These are phyloP conservation scores for Ettlia oleoabundans DNA, from an alignment of 139 green algal genomes.

Conservation along the genomic window DNA sequence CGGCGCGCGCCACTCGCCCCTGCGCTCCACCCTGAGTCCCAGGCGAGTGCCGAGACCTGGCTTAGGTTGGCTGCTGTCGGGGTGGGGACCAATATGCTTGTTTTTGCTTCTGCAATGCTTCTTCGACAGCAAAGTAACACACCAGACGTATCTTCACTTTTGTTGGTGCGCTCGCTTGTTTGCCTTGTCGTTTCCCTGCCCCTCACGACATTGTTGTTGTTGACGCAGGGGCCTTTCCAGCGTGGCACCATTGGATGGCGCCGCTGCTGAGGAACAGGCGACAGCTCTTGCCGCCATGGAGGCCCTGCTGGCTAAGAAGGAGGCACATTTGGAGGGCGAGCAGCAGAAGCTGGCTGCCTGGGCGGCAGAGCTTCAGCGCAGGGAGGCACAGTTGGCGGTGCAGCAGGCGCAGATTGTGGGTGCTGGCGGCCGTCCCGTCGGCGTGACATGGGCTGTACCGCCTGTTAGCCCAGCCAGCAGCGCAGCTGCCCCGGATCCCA, in stretches of 20 bases:
- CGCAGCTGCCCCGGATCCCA: neutral
- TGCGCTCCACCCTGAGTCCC: neutral
- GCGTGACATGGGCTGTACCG: neutral
- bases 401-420: neutral
- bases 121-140: no score
- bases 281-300: slow-evolving; percentile 16
- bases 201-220: no score
- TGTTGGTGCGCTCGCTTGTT: no score
- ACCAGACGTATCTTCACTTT: no score
- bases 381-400: slow-evolving; percentile 22
- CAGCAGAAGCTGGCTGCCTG: slow-evolving; percentile 33
- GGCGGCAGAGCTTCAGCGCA: slow-evolving; percentile 40
- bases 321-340: slow-evolving; percentile 46
- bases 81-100: no score
- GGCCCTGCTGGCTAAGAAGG: slow-evolving; percentile 19
- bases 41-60: no score
- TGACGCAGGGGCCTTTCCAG: neutral
- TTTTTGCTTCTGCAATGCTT: no score
- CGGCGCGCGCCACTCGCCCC: neutral
- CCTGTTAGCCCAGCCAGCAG: neutral
- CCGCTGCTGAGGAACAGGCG: neutral
- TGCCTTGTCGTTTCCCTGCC: no score
- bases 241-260: neutral
- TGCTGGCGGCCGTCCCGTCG: neutral
- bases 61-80: no score